phyloP scores from a whole-genome alignment of 805 yeast genomes.

The Starmerella apicola region DNA sequence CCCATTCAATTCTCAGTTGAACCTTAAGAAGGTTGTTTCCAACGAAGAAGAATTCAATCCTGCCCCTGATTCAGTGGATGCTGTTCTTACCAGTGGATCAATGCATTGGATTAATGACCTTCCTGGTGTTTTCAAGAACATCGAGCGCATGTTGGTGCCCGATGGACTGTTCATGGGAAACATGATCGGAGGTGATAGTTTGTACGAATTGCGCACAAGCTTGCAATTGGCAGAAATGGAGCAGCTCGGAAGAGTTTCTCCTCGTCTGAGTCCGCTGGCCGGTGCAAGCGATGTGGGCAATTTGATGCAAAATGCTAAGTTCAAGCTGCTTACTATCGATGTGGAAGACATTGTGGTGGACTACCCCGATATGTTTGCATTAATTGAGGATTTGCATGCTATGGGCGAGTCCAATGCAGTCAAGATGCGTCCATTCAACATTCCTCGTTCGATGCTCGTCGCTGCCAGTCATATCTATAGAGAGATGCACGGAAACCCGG shows the following conservation, averaged over 20 bases:
- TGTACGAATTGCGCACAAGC: slow-evolving; percentile 70
- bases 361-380: slow-evolving; percentile 56
- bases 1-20: slow-evolving; percentile 34
- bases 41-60: slow-evolving; percentile 47
- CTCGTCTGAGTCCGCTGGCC: slow-evolving; percentile 70
- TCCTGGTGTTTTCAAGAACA: slow-evolving; percentile 47
- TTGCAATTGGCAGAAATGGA: slow-evolving; percentile 75
- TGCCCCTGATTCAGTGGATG: slow-evolving; percentile 42
- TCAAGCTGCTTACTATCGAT: slow-evolving; percentile 69
- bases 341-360: slow-evolving; percentile 72
- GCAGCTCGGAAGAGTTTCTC: slow-evolving; percentile 64
- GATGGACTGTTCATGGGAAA: slow-evolving; percentile 76
- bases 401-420: slow-evolving; percentile 82
- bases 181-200: slow-evolving; percentile 71
- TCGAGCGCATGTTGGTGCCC: slow-evolving; percentile 51
- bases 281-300: slow-evolving; percentile 66
- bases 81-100: slow-evolving; percentile 59
- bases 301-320: slow-evolving; percentile 61
- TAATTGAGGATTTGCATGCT: slow-evolving; percentile 57
- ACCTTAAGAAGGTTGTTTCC: slow-evolving; percentile 39
- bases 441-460: slow-evolving; percentile 53
- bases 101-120: slow-evolving; percentile 80
- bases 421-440: slow-evolving; percentile 26
- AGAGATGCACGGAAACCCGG: slow-evolving; percentile 55
- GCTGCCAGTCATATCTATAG: slow-evolving; percentile 68